Evolutionary conservation across 2,329 filamentous ascomycete species (phyloP), one percentile per base, ranked within the genome.

Genomic region (Sphaerulina vaccinii): DNA sequence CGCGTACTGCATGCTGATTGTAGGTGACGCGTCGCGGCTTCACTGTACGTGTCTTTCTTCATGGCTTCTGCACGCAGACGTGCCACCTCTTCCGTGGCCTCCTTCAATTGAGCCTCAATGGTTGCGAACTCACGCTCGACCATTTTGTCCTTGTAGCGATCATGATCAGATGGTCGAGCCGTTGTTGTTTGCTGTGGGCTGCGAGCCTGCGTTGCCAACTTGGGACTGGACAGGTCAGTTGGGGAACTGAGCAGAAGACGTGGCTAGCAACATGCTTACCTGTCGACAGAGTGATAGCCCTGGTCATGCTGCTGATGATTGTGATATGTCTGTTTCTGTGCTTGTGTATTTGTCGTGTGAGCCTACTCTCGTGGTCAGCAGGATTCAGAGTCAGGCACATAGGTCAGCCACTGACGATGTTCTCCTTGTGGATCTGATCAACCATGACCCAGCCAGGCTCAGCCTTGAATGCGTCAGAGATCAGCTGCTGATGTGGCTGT

Each of bases 261-360:
- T 10, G 27, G n/a, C 8, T 13, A 32, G 27, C 6, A 13, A 32
- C 27, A 19, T n/a, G 9, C 54, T 51, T 47, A 63, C 62, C 55
- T 53, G 44, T 59, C 47, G 10, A 50, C 50, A 37, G 61, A 38
- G 29, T 54, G 53, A 42, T 46, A 51, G 52, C 56, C 63, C 33
- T 61, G 57, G 21, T 61, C 57, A 33, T 51, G 56, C 23, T 51
- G 33, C 41, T 55, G 37, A 16, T 47, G 45, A 22, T 51, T 49
- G 13, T 9, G n/a, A 19, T 27, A 16, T 10, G 15, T 32, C 10
- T 18, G 40, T 29, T 7, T 3, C 29, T 21, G 24, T 27, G 23
- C 22, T 15, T 13, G 24, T 43, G 40, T 15, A 43, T 32, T 10
- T 32, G 27, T 32, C 27, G 11, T 32, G 27, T 32, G 27, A 32